Base-by-base conservation (phyloP, 1,139 yeast species). In the Saccharomyces uvarum region DNA sequence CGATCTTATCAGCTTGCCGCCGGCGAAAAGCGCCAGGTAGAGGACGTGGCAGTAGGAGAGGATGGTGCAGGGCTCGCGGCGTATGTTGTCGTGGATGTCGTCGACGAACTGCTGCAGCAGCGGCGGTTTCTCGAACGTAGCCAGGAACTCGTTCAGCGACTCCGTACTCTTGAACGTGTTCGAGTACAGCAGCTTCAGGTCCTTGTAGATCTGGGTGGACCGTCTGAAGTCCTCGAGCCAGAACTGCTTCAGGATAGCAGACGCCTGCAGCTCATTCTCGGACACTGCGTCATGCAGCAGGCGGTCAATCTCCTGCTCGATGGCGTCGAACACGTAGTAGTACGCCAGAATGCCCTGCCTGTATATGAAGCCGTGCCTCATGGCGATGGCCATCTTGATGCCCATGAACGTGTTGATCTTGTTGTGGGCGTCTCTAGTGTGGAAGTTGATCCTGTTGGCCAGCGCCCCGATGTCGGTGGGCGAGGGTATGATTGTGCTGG, bases 11-110 rank as follows among this genome's bases (percentile, higher is more conserved):
- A 88, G 77, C 59, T 84, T 76, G 29, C 95, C 96, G 51, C 96
- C 96, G 4, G 96, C 96, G 73, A 88, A 88, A 51, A 88, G 77
- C 1, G 95, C 96, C 66, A 88, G 74, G 70, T 88, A 88, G 83
- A 88, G 79, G 49, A 87, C 95, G 67, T 88, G 96, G 74, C 88
- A 80, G 70, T 88, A 88, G n/a, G 96, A 95, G 55, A 88, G 75
- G 44, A 88, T 71, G 41, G 86, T 71, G 64, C 86, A 81, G 7
- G 96, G 96, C 64, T 84, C 84, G 51, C 79, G 82, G 33, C 68
- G 67, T 26, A 86, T 78, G 6, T 75, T 78, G 51, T 72, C 66
- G 51, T 75, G 71, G 54, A 88, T 86, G 67, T 84, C 90, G 49
- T 82, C 70, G 41, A 77, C 78, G 64, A 86, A 86, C 47, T 73